Evolutionary conservation across 1,284 basidiomycete species (phyloP), one percentile per base, ranked within the genome.

Genomic region (Sporisorium exsertum): DNA sequence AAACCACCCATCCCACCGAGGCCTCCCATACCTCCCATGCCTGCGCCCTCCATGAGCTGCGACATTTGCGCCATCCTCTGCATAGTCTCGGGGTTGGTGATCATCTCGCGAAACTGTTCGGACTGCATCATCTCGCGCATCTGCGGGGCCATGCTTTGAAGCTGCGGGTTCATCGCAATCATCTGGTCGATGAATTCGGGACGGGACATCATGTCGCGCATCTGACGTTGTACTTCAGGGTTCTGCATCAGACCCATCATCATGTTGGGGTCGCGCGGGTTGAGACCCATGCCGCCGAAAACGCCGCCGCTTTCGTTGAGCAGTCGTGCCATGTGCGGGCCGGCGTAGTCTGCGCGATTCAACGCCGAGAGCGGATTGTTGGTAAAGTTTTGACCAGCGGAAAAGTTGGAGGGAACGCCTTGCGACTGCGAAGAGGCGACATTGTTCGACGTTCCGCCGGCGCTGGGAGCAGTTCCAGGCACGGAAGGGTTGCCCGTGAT

Each of bases 181-280:
- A 84, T 80, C 62, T 84, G 82, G 58, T 84, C 83, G 58, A 84
- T 68, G 29, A 84, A 81, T 46, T 82, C 82, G 24, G 83, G 83
- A 12, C 80, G 74, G 5, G 70, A 58, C 52, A 84, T 77, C 74
- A 80, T 78, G n/a, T 76, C 71, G 5, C 82, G 72, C 82, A 84
- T 82, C 51, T 84, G 83, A 13, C 66, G 72, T 50, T 78, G 68
- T 20, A 84, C 81, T 27, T 82, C 78, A 5, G 79, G 78, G 37
- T 81, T 81, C 62, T 84, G 77, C 78, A 84, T 76, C 57, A 81
- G 57, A 12, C 78, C 81, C 58, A 84, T 70, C 77, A 82, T 79
- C 68, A 84, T 80, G 61, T 84, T 84, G 29, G 82, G 82, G 40
- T 83, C 83, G 56, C 78, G 73, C 10, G 79, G 81, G 61, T 84